These are phyloP conservation scores for Salvia splendens DNA, from an alignment of 257 asterid species.

Conservation along the genomic window DNA sequence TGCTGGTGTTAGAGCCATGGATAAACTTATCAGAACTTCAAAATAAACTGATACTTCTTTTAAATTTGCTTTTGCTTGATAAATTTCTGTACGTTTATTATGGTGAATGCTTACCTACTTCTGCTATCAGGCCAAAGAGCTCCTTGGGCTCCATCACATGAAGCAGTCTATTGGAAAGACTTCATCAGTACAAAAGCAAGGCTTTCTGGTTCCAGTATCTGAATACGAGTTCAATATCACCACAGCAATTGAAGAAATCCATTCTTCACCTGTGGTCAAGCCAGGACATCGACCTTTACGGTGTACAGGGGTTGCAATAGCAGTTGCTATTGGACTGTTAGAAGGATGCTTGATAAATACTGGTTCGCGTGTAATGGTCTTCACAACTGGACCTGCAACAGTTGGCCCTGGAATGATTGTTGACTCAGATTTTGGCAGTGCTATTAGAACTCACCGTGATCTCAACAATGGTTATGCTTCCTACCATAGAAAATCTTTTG, in stretches of 20 bases:
- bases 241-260: slow-evolving; percentile 82
- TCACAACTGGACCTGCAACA: slow-evolving; percentile 96
- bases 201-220: slow-evolving; percentile 68
- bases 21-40: slow-evolving; percentile 9
- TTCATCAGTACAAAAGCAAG: slow-evolving; percentile 58
- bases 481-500: slow-evolving; percentile 54
- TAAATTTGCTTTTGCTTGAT: neutral
- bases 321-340: slow-evolving; percentile 85
- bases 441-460: slow-evolving; percentile 86
- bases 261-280: slow-evolving; percentile 49
- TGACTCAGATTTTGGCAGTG: slow-evolving; percentile 52
- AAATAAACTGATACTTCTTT: neutral
- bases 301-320: slow-evolving; percentile 81
- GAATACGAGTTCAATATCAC: slow-evolving; percentile 84
- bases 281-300: slow-evolving; percentile 80
- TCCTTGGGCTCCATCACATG: slow-evolving; percentile 62
- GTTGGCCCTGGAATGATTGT: slow-evolving; percentile 84
- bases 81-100: slow-evolving; percentile 4
- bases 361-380: slow-evolving; percentile 89
- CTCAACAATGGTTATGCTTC: slow-evolving; percentile 56
- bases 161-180: slow-evolving; percentile 63
- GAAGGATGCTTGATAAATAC: slow-evolving; percentile 73
- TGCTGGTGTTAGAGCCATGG: slow-evolving; percentile 14
- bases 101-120: slow-evolving; percentile 23
- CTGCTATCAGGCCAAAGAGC: slow-evolving; percentile 59